Percentiles rank a stretch among this genome's conserved stretches.
Evolutionary conservation across 495 filamentous ascomycete species (phyloP).

Genomic region (Amorphotheca resinae): DNA sequence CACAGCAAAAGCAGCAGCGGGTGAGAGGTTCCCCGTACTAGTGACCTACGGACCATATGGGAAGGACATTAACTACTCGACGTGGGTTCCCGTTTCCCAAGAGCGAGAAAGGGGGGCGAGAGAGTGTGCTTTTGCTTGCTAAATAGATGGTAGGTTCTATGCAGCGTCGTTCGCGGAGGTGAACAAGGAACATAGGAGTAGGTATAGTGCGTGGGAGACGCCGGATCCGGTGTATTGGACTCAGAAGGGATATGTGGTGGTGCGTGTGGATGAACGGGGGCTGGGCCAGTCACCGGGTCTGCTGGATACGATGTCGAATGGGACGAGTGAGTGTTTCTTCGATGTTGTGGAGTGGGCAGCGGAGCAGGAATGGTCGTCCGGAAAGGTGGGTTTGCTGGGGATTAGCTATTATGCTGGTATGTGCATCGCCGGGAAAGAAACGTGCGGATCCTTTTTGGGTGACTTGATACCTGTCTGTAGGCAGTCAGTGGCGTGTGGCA

Average conservation of each 20-base stretch:
- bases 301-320: conserved; percentile 26
- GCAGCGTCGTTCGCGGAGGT: conserved; percentile 29
- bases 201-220: conserved; percentile 29
- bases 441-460: no score
- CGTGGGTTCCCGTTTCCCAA: conserved; percentile 16
- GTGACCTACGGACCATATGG: conserved; percentile 53
- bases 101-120: neutral
- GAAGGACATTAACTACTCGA: conserved; percentile 44
- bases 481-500: conserved; percentile 29
- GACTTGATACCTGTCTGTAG: no score
- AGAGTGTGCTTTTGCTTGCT: neutral
- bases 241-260: conserved; percentile 30
- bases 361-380: conserved; percentile 31
- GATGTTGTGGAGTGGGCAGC: conserved; percentile 34
- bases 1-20: conserved; percentile 2
- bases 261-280: conserved; percentile 33
- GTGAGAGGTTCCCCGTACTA: conserved; percentile 31
- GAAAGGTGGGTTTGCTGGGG: conserved; percentile 31
- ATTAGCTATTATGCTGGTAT: conserved; percentile 30
- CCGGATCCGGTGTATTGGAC: conserved; percentile 32
- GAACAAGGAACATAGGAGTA: conserved; percentile 30
- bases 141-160: conserved; percentile 26
- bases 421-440: no score
- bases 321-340: conserved; percentile 32
- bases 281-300: conserved; percentile 27